Evolutionary conservation across 108 stramenopile genomes (phyloP).

Genomic region (Cyclotella sp.): DNA sequence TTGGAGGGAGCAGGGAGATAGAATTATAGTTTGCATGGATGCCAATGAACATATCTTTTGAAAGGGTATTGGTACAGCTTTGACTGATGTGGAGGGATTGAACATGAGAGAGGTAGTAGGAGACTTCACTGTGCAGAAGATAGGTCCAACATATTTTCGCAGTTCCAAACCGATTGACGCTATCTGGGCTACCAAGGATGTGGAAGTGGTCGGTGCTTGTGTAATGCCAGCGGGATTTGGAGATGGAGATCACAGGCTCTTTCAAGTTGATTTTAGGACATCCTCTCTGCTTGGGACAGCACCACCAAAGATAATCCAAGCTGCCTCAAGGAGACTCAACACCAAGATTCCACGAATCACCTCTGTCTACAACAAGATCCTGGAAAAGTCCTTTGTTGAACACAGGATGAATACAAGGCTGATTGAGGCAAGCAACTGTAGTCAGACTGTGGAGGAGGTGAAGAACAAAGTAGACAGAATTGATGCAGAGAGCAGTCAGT

Average conservation of each 20-base stretch:
- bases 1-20: constrained; percentile 7
- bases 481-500: too few relatives aligned
- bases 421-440: too few relatives aligned
- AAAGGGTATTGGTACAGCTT: neutral
- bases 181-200: constrained; percentile 7
- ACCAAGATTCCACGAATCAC: neutral
- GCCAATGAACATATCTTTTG: constrained; percentile 24
- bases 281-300: neutral
- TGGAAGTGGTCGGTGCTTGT: neutral
- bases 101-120: constrained; percentile 15
- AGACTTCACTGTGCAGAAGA: too few relatives aligned
- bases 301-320: neutral
- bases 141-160: too few relatives aligned
- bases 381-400: neutral
- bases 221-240: constrained; percentile 14
- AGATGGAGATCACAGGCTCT: constrained; percentile 12
- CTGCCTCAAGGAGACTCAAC: neutral
- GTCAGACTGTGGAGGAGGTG: too few relatives aligned
- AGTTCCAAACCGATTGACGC: constrained; percentile 6
- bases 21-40: constrained; percentile 17
- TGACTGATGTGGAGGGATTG: constrained; percentile 4
- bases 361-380: neutral
- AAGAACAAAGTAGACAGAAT: too few relatives aligned
- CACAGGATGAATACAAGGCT: too few relatives aligned
- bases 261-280: constrained; percentile 8